Evolutionary conservation across 2,329 filamentous ascomycete genomes (phyloP), one percentile per base, ranked within the genome.

Genomic region (Claviceps fusiformis): DNA sequence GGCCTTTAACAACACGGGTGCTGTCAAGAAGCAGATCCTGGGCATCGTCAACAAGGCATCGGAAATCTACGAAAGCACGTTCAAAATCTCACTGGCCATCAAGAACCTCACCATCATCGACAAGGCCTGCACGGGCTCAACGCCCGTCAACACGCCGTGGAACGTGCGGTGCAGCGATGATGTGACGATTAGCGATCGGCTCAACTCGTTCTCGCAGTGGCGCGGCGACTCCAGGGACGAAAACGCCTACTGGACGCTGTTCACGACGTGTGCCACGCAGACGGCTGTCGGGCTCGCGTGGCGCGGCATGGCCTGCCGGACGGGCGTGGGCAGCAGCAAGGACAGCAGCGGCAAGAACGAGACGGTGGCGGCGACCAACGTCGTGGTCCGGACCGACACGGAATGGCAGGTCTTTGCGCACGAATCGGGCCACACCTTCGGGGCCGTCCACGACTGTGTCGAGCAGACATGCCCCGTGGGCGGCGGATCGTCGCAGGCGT

Each of bases 381-480:
- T 98, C 1, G 89, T 98, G 27, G 84, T 93, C 31, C 82, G 82
- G 59, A 95, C 89, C 0, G 77, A 80, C 27, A 86, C 82, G 3
- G 91, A 95, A 67, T 97, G 92, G 92, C 90, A 96, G 68, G 87
- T 97, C 56, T 89, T 97, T 70, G 92, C 92, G 35, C 92, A 97
- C 67, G 92, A 97, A 70, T 85, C 85, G 3, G 92, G 91, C 1
- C 92, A 97, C 68, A 97, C 90, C 0, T 97, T 95, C 68, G 92
- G 92, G 49, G 93, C 92, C 5, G 89, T 96, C 10, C 93, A 98
- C 70, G 93, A 98, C 70, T 98, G 93, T 70, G 86, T 82, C 3
- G 66, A 74, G 0, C 59, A 70, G n/a, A 79, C 85, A 2, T 97
- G 92, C 66, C 77, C 88, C 57, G 76, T 80, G 24, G 80, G 24